phyloP scores from a whole-genome alignment of 2,329 filamentous ascomycete genomes.

The Juglanconis juglandina region DNA sequence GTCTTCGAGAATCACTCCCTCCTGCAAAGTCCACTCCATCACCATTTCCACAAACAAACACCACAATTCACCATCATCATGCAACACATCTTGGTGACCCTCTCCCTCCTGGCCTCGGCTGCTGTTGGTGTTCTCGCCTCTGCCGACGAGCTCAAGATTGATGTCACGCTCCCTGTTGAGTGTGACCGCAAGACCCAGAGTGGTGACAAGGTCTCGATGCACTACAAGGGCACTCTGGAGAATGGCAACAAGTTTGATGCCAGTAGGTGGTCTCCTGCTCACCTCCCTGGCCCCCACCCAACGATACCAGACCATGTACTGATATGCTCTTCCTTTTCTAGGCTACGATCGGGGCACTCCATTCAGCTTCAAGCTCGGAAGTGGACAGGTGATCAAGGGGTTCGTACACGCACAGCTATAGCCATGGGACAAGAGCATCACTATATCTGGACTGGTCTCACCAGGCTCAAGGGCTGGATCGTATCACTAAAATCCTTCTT shows the following conservation, averaged over 20 bases:
- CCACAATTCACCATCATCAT: slow-evolving; percentile 34
- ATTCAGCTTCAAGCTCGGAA: slow-evolving; percentile 75
- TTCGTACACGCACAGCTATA: slow-evolving; percentile 38
- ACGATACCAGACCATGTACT: background rate
- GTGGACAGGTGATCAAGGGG: slow-evolving; percentile 85
- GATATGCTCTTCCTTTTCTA: slow-evolving; percentile 28
- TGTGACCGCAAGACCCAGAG: slow-evolving; percentile 74
- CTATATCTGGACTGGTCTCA: too few relatives aligned
- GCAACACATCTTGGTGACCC: slow-evolving; percentile 45
- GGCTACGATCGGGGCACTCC: slow-evolving; percentile 73
- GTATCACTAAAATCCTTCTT: too few relatives aligned
- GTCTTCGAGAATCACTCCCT: background rate
- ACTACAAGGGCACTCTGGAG: slow-evolving; percentile 80
- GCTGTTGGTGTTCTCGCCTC: slow-evolving; percentile 49
- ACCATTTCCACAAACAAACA: background rate
- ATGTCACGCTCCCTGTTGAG: slow-evolving; percentile 69
- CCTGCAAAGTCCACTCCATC: background rate
- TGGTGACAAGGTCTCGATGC: slow-evolving; percentile 79
- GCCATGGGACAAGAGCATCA: background rate
- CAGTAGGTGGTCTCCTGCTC: slow-evolving; percentile 39
- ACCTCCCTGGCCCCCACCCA: background rate
- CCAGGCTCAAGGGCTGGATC: too few relatives aligned
- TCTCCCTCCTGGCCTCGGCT: slow-evolving; percentile 50
- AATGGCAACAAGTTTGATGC: slow-evolving; percentile 81
- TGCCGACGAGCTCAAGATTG: slow-evolving; percentile 68